phyloP scores from a whole-genome alignment of 129 eudicot species.

The carrot (Daucus carota) region DH1_v3.0 NC_030381.2:53764001-53764500 shows the following conservation, averaged over 20 bases:
- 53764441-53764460: constrained; percentile 88
- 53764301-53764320: not conserved
- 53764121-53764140: not conserved
- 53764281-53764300: not conserved
- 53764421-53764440: constrained; percentile 68
- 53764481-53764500: constrained; percentile 99
- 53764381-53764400: not conserved
- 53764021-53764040: not conserved
- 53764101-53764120: not conserved
- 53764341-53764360: not conserved
- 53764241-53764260: not conserved
- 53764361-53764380: not conserved
- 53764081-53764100: not conserved
- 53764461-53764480: constrained; percentile 74
- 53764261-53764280: not conserved
- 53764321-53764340: not conserved
- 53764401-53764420: constrained; percentile 24
- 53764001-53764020: not conserved
- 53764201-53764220: not conserved
- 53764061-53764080: not conserved
- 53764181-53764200: not conserved
- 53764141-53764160: not conserved
- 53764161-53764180: not conserved
- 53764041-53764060: not conserved
- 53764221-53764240: not conserved